A percentile compares a stretch with the other conserved stretches of the same genome.
phyloP scores from a whole-genome alignment of 495 filamentous ascomycete genomes.

The Tuber umbilicatum region DNA sequence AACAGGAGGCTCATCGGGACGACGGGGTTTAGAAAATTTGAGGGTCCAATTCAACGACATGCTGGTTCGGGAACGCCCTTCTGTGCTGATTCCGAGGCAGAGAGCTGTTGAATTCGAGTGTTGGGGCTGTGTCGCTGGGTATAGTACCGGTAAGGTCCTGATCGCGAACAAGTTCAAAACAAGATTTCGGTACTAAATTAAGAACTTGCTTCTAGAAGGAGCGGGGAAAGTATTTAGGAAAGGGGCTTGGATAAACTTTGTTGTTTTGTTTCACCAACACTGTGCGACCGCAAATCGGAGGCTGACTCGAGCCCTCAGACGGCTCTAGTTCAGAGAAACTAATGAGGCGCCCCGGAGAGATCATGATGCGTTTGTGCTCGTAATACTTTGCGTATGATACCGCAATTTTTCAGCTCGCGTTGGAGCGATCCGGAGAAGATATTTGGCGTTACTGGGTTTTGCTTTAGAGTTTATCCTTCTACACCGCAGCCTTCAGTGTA shows the following conservation, averaged over 20 bases:
- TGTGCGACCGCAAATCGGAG: background rate
- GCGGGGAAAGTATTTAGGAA: background rate
- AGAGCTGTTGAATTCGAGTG: background rate
- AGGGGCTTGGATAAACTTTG: background rate
- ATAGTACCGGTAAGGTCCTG: background rate
- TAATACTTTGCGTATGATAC: background rate
- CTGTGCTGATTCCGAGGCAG: background rate
- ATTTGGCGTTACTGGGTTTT: background rate
- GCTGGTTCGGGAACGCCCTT: background rate
- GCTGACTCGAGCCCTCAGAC: background rate
- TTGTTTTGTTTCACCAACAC: background rate
- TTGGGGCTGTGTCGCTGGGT: background rate
- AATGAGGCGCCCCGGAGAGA: background rate
- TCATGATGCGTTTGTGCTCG: background rate
- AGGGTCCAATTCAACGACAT: background rate
- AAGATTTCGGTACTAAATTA: background rate
- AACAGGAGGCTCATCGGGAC: background rate
- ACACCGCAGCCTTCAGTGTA: background rate
- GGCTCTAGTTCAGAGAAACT: background rate
- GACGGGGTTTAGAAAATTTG: background rate
- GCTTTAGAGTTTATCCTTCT: background rate
- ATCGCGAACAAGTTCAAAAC: background rate
- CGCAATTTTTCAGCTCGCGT: background rate
- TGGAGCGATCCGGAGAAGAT: background rate
- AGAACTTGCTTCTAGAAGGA: background rate